Base-by-base conservation (phyloP, 495 filamentous ascomycete genomes). In the Lasiosphaeriaceae sp. region DNA sequence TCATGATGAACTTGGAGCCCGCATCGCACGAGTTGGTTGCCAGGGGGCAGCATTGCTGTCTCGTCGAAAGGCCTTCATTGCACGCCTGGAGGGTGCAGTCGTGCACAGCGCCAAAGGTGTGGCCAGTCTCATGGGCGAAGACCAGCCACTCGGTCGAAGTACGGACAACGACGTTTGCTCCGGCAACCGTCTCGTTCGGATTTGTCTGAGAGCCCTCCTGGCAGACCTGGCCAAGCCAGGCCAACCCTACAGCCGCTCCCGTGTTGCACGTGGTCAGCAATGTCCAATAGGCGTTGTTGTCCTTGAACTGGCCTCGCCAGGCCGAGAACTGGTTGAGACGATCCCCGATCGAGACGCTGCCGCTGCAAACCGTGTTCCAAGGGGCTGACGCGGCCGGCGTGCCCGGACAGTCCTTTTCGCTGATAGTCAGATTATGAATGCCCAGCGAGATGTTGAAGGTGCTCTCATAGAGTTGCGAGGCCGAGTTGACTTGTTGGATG, bases 71-170 rank as follows among this genome's bases (percentile, higher is more conserved):
- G 23, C 78, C 73, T 55, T 85, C 76, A 2, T 58, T 47, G 69
- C 94, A 97, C n/a, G 87, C 83, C 12, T 73, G 44, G 0, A 75
- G 64, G 4, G 81, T 86, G 70, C 94, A 98, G 72, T 98, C 94
- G 67, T 98, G 94, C 37, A 96, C 90, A 12, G 94, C 95, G 43
- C 94, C 94, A 65, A 96, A 96, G 0, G 90, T 97, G 61, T 98
- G 94, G 11, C 94, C 94, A 12, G 89, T 84, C 70, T 98, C 95
- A 65, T 98, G 94, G 57, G 94, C 93, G 73, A 97, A 91, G 50
- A 98, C 89, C 68, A 96, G 90, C 95, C 95, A 98, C 62, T 96
- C 90, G 20, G 83, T 88, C 11, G 82, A 75, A 2, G 90, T 96
- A 48, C 85, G 84, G 17, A 91, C 87, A 19, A 98, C 92, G 22